Conservation (phyloP, 306 rosid species). For the Sesbania bispinosa region DNA sequence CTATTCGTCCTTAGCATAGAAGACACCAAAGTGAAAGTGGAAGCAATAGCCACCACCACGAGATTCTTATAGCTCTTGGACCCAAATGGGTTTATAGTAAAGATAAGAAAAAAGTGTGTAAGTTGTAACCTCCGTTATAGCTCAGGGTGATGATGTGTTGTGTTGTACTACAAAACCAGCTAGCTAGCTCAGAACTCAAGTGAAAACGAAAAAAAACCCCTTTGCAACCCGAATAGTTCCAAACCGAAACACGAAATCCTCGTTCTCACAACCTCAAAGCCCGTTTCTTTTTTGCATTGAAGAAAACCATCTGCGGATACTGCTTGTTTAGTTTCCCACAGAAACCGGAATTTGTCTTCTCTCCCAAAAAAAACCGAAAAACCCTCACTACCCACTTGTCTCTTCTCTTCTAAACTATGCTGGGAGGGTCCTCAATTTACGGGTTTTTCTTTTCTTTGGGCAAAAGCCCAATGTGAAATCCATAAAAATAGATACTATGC, state of each 20-base stretch:
- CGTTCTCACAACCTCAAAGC: not conserved
- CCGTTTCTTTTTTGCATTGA: not conserved
- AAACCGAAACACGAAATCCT: conserved; percentile 6
- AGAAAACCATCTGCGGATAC: not conserved
- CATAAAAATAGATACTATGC: not conserved
- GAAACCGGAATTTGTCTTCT: not conserved
- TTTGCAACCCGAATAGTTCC: not conserved
- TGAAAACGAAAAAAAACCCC: not conserved
- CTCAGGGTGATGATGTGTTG: not conserved
- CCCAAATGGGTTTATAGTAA: not conserved
- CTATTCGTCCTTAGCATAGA: conserved; percentile 20
- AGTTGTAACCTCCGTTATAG: not conserved
- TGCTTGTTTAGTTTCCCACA: not conserved
- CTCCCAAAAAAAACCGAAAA: not conserved
- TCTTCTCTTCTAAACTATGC: not conserved
- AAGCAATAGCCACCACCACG: not conserved
- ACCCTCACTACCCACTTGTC: not conserved
- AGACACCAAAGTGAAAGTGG: no score
- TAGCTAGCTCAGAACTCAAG: not conserved
- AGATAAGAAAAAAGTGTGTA: not conserved
- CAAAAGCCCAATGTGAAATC: conserved; percentile 25
- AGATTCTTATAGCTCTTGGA: not conserved
- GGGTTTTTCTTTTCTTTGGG: not conserved
- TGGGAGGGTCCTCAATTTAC: not conserved
- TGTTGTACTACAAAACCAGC: not conserved